phyloP scores from a whole-genome alignment of 345 rosid genomes.

The Salix arbutifolia region DNA sequence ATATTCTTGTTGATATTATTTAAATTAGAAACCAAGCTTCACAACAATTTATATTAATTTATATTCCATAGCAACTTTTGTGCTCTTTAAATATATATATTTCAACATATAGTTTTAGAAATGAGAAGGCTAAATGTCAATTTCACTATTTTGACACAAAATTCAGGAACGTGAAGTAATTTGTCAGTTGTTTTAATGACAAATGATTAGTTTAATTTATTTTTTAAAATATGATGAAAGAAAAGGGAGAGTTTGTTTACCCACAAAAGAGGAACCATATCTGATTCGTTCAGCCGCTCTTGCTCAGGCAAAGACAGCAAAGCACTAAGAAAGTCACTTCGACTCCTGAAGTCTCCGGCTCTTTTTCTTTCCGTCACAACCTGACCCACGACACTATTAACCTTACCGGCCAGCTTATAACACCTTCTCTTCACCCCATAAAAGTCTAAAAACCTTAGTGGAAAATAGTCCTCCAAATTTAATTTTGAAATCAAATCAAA shows the following conservation, averaged over 20 bases:
- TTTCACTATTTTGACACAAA: no score
- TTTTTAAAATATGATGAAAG: not conserved
- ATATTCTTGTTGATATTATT: no score
- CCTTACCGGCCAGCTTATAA: slow-evolving; percentile 36
- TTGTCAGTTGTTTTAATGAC: no score
- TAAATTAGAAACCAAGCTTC: no score
- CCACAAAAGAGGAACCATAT: slow-evolving; percentile 57
- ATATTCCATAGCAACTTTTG: no score
- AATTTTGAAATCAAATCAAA: slow-evolving; percentile 42
- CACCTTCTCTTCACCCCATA: slow-evolving; percentile 60
- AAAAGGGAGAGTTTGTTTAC: slow-evolving; percentile 27
- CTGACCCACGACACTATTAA: slow-evolving; percentile 34
- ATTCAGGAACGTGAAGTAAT: no score
- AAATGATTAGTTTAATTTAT: not conserved
- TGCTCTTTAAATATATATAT: no score
- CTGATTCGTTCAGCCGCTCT: slow-evolving; percentile 45
- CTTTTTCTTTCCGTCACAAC: slow-evolving; percentile 37
- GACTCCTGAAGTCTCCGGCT: slow-evolving; percentile 1
- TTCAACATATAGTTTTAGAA: no score
- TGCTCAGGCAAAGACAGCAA: slow-evolving; percentile 52
- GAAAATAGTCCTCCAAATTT: slow-evolving; percentile 58
- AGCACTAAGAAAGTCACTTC: slow-evolving; percentile 46
- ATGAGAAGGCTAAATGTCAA: no score
- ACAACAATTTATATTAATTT: no score
- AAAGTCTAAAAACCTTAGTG: slow-evolving; percentile 46